Base-by-base conservation (phyloP, 305 asterid species). In the Solanum hybrid region DNA sequence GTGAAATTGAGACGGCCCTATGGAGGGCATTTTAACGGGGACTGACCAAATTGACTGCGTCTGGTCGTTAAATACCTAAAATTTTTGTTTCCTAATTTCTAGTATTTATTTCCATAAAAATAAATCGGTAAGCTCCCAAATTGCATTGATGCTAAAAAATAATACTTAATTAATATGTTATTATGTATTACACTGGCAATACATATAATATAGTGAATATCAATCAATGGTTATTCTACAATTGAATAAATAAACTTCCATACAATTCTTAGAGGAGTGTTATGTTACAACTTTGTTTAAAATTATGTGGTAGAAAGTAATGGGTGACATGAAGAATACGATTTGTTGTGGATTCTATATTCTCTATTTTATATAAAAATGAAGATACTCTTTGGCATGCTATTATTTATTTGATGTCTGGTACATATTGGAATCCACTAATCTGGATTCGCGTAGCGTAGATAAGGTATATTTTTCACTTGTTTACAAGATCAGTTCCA, bases 391-490 rank as follows among this genome's bases (percentile, higher is more conserved):
- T 64, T 60, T 64, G 27, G 3, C 13, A 0, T 64, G 6, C 4
- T 22, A 60, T 60, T 19, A 14, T 14, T 42, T 13, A 45, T 45
- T 56, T 56, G 10, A 14, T 45, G 22, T 45, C 0, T 45, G 3
- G 0, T 45, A 14, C 64, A 4, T 0, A 45, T 0, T 45, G 60
- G 3, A 13, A 45, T 0, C 3, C 3, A 45, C 22, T 51, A 51
- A 51, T 51, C 0, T 51, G 8, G 8, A 51, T 15, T 2, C 4
- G 4, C 9, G 0, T 1, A 51, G 64, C 22, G 0, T 45, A 45
- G 0, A 2, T 51, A 14, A 51, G 7, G 60, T 0, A 40, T 45
- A 45, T 45, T 45, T 11, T 45, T 45, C 24, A 19, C 0, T 60
- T 6, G 10, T 60, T 60, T 60, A 17, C 5, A 8, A 19, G 26